These are phyloP conservation scores for Sindora glabra DNA, from an alignment of 306 rosid genomes.

Conservation along the genomic window DNA sequence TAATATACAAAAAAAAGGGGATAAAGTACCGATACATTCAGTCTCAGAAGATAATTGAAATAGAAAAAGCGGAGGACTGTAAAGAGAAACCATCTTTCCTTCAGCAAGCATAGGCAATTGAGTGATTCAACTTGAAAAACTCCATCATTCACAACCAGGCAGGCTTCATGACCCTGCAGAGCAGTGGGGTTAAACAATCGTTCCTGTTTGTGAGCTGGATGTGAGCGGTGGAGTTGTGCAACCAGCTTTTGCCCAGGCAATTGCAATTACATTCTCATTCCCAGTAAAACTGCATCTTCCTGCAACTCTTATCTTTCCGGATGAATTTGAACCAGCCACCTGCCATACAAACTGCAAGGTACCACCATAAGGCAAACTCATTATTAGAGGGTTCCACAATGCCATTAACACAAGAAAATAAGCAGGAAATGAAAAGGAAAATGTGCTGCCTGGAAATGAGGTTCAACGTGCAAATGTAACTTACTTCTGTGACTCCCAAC, in stretches of 20 bases:
- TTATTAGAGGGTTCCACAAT: background rate
- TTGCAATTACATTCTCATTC: conserved; percentile 2
- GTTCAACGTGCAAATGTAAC: conserved; percentile 15
- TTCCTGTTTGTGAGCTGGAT: too few relatives aligned
- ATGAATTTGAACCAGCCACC: conserved; percentile 39
- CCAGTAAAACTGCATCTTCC: conserved; percentile 13
- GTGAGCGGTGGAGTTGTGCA: too few relatives aligned
- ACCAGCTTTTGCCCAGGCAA: too few relatives aligned
- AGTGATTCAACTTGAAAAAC: too few relatives aligned
- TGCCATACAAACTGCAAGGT: conserved; percentile 57
- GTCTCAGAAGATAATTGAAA: conserved; percentile 22
- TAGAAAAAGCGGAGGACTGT: background rate
- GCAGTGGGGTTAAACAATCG: too few relatives aligned
- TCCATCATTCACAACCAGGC: too few relatives aligned
- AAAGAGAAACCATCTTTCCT: conserved; percentile 16
- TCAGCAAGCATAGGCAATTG: conserved; percentile 3
- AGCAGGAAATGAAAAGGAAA: background rate
- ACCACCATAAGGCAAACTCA: conserved; percentile 2
- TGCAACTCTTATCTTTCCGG: conserved; percentile 27
- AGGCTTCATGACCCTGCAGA: too few relatives aligned
- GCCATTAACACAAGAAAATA: background rate
- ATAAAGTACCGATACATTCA: conserved; percentile 21
- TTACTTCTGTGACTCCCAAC: conserved; percentile 55
- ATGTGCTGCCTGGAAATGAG: background rate
- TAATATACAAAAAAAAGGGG: conserved; percentile 38